Percentiles rank a stretch among this genome's conserved stretches.
Conservation (phyloP, 768 basidiomycete species). For the Lactarius evosmus region DNA sequence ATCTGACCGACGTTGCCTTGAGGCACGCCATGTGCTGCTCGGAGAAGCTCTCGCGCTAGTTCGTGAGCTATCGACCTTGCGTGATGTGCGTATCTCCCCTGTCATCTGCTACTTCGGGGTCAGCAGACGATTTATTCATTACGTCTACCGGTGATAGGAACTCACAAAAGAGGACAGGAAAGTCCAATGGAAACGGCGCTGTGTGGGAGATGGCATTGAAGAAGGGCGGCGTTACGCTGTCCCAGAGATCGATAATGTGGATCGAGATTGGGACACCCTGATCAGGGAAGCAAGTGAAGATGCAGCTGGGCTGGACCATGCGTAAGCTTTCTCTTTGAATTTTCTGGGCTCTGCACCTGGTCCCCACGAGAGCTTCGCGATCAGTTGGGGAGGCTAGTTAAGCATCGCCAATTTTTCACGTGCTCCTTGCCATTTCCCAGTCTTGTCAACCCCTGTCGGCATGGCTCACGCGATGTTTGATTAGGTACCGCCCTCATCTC, state of each 20-base stretch:
- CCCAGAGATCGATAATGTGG: slow-evolving; percentile 25
- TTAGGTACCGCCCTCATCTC: slow-evolving; percentile 64
- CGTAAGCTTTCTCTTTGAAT: slow-evolving; percentile 35
- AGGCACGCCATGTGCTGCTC: slow-evolving; percentile 51
- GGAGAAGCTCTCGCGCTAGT: slow-evolving; percentile 58
- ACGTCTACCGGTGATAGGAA: slow-evolving; percentile 22
- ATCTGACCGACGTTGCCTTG: slow-evolving; percentile 40
- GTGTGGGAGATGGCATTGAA: slow-evolving; percentile 19
- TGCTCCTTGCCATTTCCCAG: background rate
- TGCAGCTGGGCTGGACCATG: slow-evolving; percentile 24
- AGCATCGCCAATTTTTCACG: slow-evolving; percentile 37
- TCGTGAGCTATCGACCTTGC: slow-evolving; percentile 63
- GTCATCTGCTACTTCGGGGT: slow-evolving; percentile 10
- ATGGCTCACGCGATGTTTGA: slow-evolving; percentile 15
- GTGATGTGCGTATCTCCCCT: slow-evolving; percentile 49
- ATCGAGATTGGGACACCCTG: slow-evolving; percentile 24
- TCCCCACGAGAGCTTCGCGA: slow-evolving; percentile 6
- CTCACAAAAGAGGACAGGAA: slow-evolving; percentile 17
- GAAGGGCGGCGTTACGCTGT: slow-evolving; percentile 16
- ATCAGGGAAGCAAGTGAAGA: slow-evolving; percentile 26
- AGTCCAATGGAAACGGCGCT: slow-evolving; percentile 24
- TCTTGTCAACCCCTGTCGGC: background rate
- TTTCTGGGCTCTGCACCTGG: slow-evolving; percentile 6
- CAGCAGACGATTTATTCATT: slow-evolving; percentile 12
- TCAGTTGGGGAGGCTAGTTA: background rate